phyloP scores from a whole-genome alignment of 768 basidiomycete genomes.

The Cubamyces lactineus region DNA sequence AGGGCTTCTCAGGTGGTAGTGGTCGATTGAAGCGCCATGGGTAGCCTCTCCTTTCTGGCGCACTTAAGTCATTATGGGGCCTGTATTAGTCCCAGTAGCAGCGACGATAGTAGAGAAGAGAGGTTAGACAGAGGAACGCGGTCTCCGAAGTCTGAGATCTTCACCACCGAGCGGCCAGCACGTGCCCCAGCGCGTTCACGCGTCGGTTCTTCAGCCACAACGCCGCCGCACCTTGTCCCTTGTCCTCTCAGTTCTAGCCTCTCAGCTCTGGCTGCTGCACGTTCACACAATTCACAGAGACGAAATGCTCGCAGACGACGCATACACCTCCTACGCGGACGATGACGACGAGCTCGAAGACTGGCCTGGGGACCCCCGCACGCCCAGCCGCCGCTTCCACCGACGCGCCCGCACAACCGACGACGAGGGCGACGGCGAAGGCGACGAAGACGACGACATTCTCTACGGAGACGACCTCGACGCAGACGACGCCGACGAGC shows the following conservation, averaged over 20 bases:
- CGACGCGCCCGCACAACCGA: conserved; percentile 23
- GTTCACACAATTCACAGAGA: too few relatives aligned
- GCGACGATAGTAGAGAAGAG: too few relatives aligned
- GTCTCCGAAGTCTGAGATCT: neutral
- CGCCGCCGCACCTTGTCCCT: neutral
- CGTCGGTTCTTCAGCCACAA: neutral
- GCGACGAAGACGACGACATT: conserved; percentile 26
- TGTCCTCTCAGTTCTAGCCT: too few relatives aligned
- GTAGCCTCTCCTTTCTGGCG: too few relatives aligned
- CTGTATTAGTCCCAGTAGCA: too few relatives aligned
- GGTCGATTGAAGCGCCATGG: too few relatives aligned
- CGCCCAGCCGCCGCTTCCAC: conserved; percentile 16
- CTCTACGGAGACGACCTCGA: neutral
- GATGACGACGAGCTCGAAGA: conserved; percentile 25
- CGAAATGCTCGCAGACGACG: conserved; percentile 15
- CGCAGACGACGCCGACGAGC: conserved; percentile 18
- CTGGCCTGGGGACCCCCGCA: conserved; percentile 20
- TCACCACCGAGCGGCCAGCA: neutral
- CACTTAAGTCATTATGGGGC: too few relatives aligned
- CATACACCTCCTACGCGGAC: conserved; percentile 15
- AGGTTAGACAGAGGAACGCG: too few relatives aligned
- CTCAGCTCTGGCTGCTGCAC: too few relatives aligned
- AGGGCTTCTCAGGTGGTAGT: too few relatives aligned
- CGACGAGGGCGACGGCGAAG: conserved; percentile 34
- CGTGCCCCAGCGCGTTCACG: neutral